Percentiles rank a stretch among this genome's conserved stretches.
These are phyloP conservation scores for Coniochaeta sp. DNA, from an alignment of 2,329 filamentous ascomycete species.

Conservation along the genomic window DNA sequence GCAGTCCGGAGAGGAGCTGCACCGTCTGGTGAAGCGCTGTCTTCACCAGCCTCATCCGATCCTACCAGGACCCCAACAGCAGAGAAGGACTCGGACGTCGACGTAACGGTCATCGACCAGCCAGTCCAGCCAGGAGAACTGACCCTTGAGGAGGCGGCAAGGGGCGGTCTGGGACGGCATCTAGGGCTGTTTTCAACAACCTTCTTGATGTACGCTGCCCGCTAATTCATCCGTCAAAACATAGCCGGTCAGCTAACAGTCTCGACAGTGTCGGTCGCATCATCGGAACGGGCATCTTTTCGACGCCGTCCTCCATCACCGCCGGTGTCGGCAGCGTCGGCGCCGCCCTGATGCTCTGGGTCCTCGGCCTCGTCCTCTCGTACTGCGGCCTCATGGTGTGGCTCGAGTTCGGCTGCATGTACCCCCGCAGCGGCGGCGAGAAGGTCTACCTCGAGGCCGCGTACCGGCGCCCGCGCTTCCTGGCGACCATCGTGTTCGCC, in stretches of 20 bases:
- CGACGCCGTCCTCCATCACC: conserved; percentile 46
- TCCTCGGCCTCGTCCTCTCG: conserved; percentile 36
- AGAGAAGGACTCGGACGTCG: background rate
- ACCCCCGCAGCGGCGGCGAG: conserved; percentile 55
- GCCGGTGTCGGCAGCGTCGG: conserved; percentile 44
- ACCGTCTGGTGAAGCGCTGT: background rate
- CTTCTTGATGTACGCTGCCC: background rate
- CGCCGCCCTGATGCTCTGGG: conserved; percentile 29
- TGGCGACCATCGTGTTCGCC: conserved; percentile 52
- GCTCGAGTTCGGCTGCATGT: conserved; percentile 56
- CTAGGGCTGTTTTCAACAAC: background rate
- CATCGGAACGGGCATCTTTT: conserved; percentile 36
- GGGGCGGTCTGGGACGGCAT: background rate
- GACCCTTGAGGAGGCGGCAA: background rate
- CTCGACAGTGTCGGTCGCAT: conserved; percentile 6
- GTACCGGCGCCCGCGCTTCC: conserved; percentile 49
- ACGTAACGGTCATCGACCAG: background rate
- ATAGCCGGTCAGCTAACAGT: background rate
- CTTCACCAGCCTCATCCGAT: background rate
- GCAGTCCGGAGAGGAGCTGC: background rate
- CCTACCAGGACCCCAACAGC: background rate
- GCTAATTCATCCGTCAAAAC: background rate
- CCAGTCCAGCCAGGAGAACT: background rate
- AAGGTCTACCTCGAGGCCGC: conserved; percentile 62
- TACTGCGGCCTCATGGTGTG: conserved; percentile 54